Percentiles rank a stretch among this genome's conserved stretches.
Conservation (phyloP, 2,329 filamentous ascomycete genomes). For the Ascochyta rabiei region DNA sequence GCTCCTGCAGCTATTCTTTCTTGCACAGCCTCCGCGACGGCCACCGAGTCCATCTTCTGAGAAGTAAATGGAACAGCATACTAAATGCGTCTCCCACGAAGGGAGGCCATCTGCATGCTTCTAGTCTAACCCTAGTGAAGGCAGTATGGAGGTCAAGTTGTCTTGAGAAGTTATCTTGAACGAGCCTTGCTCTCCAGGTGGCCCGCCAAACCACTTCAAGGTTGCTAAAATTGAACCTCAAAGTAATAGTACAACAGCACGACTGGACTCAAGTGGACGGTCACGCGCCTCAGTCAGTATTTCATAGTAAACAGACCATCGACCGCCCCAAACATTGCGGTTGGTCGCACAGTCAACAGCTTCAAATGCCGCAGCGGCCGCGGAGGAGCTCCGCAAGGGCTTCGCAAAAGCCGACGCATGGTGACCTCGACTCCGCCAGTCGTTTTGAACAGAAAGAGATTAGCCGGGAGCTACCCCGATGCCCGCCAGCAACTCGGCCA, state of each 20-base stretch:
- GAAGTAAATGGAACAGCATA: constrained; percentile 3
- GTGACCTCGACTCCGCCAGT: background rate
- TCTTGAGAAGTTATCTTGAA: background rate
- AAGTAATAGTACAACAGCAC: background rate
- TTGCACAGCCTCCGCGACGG: constrained; percentile 14
- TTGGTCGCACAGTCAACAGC: background rate
- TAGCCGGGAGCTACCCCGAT: constrained; percentile 25
- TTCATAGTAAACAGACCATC: background rate
- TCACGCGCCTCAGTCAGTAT: constrained; percentile 3
- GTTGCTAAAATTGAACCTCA: constrained; percentile 6
- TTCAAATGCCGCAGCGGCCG: constrained; percentile 15
- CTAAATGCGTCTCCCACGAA: background rate
- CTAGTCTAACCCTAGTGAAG: background rate
- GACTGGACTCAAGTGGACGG: background rate
- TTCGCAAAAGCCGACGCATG: constrained; percentile 7
- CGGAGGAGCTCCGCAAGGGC: constrained; percentile 15
- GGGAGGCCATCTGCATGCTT: background rate
- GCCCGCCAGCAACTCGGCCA: constrained; percentile 18
- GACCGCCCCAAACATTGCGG: background rate
- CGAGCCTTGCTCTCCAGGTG: constrained; percentile 1
- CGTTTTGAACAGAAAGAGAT: constrained; percentile 4
- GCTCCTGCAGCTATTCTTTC: constrained; percentile 10
- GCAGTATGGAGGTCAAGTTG: background rate
- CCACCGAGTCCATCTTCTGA: constrained; percentile 6
- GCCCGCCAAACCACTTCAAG: background rate